These are phyloP conservation scores for Podila epicladia DNA, from an alignment of 192 early-diverging fungal genomes.

Conservation along the genomic window DNA sequence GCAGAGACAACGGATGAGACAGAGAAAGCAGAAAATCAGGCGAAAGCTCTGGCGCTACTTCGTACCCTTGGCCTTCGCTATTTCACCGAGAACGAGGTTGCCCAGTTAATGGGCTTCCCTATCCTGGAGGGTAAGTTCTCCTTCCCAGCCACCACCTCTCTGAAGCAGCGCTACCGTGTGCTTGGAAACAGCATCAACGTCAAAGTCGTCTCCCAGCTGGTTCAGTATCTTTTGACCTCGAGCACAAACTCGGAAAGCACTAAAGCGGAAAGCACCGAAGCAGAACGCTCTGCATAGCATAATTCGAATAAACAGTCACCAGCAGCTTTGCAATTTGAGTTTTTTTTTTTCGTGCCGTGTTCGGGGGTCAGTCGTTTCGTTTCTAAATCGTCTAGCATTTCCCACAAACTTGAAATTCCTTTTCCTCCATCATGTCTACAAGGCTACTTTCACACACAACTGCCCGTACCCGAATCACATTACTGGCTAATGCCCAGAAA, in stretches of 20 bases:
- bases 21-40: conserved; percentile 29
- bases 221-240: conserved; percentile 70
- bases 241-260: background rate
- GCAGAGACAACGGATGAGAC: conserved; percentile 1
- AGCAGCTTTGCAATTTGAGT: too few relatives aligned
- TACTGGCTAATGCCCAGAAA: too few relatives aligned
- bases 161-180: conserved; percentile 84
- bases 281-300: too few relatives aligned
- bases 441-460: too few relatives aligned
- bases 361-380: too few relatives aligned
- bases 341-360: too few relatives aligned
- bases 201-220: conserved; percentile 79
- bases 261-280: too few relatives aligned
- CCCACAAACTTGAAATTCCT: too few relatives aligned
- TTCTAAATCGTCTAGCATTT: too few relatives aligned
- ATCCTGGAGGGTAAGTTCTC: conserved; percentile 58
- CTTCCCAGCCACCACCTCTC: conserved; percentile 74
- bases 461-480: too few relatives aligned
- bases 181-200: conserved; percentile 94
- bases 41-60: conserved; percentile 47
- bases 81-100: conserved; percentile 73
- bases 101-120: conserved; percentile 85
- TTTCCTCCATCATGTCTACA: too few relatives aligned
- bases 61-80: conserved; percentile 57
- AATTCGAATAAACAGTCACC: too few relatives aligned